phyloP scores from a whole-genome alignment of 1,284 basidiomycete genomes.

The Ganoderma boninense region DNA sequence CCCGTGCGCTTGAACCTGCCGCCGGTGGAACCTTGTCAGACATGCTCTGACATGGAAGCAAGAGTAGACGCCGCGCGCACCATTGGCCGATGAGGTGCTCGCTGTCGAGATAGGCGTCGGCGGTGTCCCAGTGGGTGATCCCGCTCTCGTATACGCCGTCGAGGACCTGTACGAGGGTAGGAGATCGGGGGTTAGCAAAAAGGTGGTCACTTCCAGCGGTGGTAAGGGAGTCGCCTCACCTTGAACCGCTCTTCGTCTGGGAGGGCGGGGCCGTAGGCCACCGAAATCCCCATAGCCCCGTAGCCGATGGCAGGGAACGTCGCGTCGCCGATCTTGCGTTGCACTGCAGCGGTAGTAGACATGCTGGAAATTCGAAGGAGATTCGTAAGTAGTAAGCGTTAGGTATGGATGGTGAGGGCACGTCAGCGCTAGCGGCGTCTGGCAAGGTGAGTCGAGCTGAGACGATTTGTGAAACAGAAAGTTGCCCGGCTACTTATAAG shows the following conservation, averaged over 20 bases:
- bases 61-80: conserved; percentile 19
- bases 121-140: conserved; percentile 39
- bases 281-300: neutral
- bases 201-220: no score
- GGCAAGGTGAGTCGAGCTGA: neutral
- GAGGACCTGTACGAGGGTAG: conserved; percentile 24
- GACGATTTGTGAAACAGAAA: no score
- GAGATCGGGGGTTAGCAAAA: neutral
- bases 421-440: neutral
- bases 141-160: conserved; percentile 37
- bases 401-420: neutral
- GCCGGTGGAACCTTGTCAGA: neutral
- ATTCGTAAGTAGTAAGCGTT: neutral
- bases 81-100: conserved; percentile 42
- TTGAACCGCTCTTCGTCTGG: neutral
- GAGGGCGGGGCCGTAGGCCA: neutral
- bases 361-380: neutral
- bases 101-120: conserved; percentile 37
- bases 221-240: neutral
- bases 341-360: neutral
- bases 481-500: no score
- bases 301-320: neutral
- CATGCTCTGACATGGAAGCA: no score
- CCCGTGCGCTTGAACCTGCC: conserved; percentile 44
- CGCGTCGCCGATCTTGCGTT: neutral